Conservation (phyloP, 257 asterid genomes). For the Euphrasia confusa region DNA sequence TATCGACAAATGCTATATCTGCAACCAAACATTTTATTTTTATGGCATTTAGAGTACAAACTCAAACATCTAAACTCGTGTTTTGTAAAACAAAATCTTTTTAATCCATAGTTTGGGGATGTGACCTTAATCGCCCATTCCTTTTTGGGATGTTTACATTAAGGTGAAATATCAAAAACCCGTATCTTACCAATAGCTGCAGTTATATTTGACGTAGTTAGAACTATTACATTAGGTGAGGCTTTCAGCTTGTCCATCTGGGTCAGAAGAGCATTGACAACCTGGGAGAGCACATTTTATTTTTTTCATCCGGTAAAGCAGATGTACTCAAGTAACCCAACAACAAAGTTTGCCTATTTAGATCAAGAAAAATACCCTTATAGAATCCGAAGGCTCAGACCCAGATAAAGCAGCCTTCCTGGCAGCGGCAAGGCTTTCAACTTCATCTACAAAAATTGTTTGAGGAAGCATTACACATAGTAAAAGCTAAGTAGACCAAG, state of each 20-base stretch:
- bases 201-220: conserved; percentile 95
- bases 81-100: too few species aligned
- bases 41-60: not conserved
- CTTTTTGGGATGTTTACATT: too few species aligned
- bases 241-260: conserved; percentile 93
- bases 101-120: too few species aligned
- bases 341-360: conserved; percentile 15
- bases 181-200: conserved; percentile 85
- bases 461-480: conserved; percentile 15
- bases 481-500: conserved; percentile 14
- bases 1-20: conserved; percentile 97
- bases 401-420: conserved; percentile 98
- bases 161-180: conserved; percentile 5
- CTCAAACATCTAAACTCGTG: not conserved
- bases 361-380: conserved; percentile 59
- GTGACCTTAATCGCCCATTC: too few species aligned
- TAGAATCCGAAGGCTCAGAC: conserved; percentile 99
- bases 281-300: conserved; percentile 50
- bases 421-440: conserved; percentile 99
- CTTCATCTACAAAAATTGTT: conserved; percentile 64
- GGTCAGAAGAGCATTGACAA: conserved; percentile 92
- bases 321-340: conserved; percentile 23
- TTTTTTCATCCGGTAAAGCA: conserved; percentile 21
- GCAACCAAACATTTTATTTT: conserved; percentile 30
- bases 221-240: conserved; percentile 81